Conservation (phyloP, 306 rosid species). For the Cicer arietinum region DNA sequence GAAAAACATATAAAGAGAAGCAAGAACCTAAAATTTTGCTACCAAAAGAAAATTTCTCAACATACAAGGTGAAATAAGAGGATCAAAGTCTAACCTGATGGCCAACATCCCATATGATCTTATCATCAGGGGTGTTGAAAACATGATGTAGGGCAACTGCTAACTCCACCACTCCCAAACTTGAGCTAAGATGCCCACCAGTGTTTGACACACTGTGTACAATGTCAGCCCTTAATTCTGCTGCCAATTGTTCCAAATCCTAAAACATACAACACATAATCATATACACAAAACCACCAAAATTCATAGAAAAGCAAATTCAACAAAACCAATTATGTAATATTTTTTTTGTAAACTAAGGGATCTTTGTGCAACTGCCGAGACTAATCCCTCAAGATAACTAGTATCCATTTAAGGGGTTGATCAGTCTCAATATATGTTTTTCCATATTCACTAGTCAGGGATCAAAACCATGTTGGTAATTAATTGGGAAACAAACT, state of each 20-base stretch:
- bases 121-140: conserved; percentile 83
- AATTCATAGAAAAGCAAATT: neutral
- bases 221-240: conserved; percentile 82
- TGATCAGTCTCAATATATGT: too few species aligned
- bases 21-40: neutral
- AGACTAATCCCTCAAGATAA: too few species aligned
- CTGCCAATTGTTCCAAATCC: conserved; percentile 88
- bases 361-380: too few species aligned
- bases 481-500: too few species aligned
- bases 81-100: conserved; percentile 67
- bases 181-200: conserved; percentile 96
- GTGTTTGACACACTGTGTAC: conserved; percentile 66
- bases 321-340: too few species aligned
- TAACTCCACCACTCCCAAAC: conserved; percentile 92
- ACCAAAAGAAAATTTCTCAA: neutral
- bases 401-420: too few species aligned
- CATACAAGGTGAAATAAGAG: neutral
- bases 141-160: conserved; percentile 89
- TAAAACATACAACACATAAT: conserved; percentile 35
- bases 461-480: too few species aligned
- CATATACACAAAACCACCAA: neutral
- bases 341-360: too few species aligned
- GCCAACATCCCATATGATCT: conserved; percentile 97
- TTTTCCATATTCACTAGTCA: too few species aligned
- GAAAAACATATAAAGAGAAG: neutral